Base-by-base conservation (phyloP, 169 alveolate species). In the Cryptosporidium meleagridis region DNA sequence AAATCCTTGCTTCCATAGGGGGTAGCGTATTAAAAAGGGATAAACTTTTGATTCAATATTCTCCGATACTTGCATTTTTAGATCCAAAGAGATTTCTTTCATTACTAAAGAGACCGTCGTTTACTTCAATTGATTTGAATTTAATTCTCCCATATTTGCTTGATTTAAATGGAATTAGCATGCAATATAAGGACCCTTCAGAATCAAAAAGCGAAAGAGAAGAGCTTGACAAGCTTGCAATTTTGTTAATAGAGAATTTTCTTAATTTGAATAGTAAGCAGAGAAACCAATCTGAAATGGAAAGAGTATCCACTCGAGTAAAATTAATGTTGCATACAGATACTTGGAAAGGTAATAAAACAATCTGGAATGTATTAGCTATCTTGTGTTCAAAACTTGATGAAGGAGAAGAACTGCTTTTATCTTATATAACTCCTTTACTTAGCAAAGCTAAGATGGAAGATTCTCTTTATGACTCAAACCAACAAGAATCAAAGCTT, bases 281-380 rank as follows among this genome's bases (percentile, higher is more conserved):
- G 7, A 48, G 35, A 16, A 48, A 21, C 55, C 53, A 65, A 16
- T 23, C 35, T 37, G 39, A 80, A 80, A 61, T 80, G 48, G 89
- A 65, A 65, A 80, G 75, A 67, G 75, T 80, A 29, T 80, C 89
- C 5, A 65, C 89, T 7, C 62, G 89, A 48, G 61, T 80, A 0
- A 65, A 48, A 21, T 18, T 80, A 5, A 26, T 62, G 45, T 33
- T 65, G 18, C 59, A 59, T 31, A 62, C 89, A 26, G 75, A 80
- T 6, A 41, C 89, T n/a, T 80, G 89, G 89, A 80, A 80, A 26
- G 89, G 80, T 18, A 62, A 41, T 21, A 80, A 65, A 33, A 65
- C 89, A 44, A 65, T 80, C 35, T 80, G 89, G 89, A 80, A 80
- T 65, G 89, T 80, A 26, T 29, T 80, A 45, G 89, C 89, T 6